Evolutionary conservation across 2,329 filamentous ascomycete genomes (phyloP).

Genomic region (Penicillium sp.): DNA sequence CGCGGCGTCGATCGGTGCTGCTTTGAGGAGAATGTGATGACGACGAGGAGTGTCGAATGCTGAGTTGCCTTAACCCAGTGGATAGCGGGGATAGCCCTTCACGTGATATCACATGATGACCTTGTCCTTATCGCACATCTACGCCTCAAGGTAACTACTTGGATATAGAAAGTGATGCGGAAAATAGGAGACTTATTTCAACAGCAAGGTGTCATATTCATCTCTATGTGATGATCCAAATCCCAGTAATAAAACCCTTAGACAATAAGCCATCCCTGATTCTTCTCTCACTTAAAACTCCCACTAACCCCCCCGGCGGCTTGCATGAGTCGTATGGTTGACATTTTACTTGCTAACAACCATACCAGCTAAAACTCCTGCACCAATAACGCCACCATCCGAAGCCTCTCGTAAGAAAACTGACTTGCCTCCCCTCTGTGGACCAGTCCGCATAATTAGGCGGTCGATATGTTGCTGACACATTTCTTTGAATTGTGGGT

Average conservation of each 20-base stretch:
- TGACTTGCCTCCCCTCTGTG: slow-evolving; percentile 48
- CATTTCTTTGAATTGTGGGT: slow-evolving; percentile 70
- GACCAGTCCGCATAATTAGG: slow-evolving; percentile 48
- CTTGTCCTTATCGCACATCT: slow-evolving; percentile 9
- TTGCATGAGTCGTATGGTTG: background rate
- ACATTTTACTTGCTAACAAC: slow-evolving; percentile 28
- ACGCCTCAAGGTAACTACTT: slow-evolving; percentile 6
- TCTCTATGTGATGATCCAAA: slow-evolving; percentile 16
- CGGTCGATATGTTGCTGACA: slow-evolving; percentile 69
- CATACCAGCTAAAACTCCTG: slow-evolving; percentile 56
- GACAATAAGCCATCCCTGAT: slow-evolving; percentile 55
- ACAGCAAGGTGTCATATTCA: slow-evolving; percentile 5
- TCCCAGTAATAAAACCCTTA: slow-evolving; percentile 29
- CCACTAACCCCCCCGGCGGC: slow-evolving; percentile 1
- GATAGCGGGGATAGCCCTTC: slow-evolving; percentile 16
- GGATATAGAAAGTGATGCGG: background rate
- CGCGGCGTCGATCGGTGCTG: slow-evolving; percentile 9
- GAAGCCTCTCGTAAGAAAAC: slow-evolving; percentile 54
- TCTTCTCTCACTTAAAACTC: slow-evolving; percentile 10
- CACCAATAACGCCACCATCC: slow-evolving; percentile 57
- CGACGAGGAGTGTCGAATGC: slow-evolving; percentile 10
- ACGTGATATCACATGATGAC: slow-evolving; percentile 12
- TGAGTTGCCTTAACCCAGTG: slow-evolving; percentile 11
- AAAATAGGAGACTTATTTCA: background rate
- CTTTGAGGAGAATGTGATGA: background rate